Evolutionary conservation across 192 early-diverging fungal species (phyloP).

Genomic region (Oehlia diaphana): DNA sequence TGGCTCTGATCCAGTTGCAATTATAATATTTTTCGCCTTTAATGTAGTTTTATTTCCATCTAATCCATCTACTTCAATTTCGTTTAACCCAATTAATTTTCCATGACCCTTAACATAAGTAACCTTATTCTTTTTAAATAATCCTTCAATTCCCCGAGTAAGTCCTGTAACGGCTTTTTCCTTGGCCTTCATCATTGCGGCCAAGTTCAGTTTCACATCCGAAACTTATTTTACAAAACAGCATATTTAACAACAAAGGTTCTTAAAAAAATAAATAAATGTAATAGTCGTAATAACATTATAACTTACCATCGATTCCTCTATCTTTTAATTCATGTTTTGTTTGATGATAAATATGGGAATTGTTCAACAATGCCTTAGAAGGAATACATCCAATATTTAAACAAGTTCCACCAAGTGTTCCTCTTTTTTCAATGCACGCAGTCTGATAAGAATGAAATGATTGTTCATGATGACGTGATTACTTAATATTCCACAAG

Average conservation of each 20-base stretch:
- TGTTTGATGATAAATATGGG: slow-evolving; percentile 94
- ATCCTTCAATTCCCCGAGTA: slow-evolving; percentile 88
- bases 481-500: background rate
- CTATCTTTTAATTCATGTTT: slow-evolving; percentile 89
- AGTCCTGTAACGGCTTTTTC: slow-evolving; percentile 83
- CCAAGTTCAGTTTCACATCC: slow-evolving; percentile 83
- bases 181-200: slow-evolving; percentile 89
- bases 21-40: slow-evolving; percentile 95
- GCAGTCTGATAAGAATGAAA: slow-evolving; percentile 67
- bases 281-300: background rate
- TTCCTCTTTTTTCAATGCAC: slow-evolving; percentile 93
- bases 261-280: background rate
- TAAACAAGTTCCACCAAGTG: slow-evolving; percentile 96
- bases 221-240: slow-evolving; percentile 48
- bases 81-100: slow-evolving; percentile 72
- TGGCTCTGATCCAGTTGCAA: slow-evolving; percentile 96
- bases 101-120: slow-evolving; percentile 95
- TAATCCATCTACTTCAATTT: slow-evolving; percentile 77
- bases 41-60: slow-evolving; percentile 75
- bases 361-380: slow-evolving; percentile 98
- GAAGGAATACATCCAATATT: slow-evolving; percentile 99
- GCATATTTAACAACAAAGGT: background rate
- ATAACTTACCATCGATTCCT: slow-evolving; percentile 80
- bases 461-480: background rate
- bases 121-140: slow-evolving; percentile 99